These are phyloP conservation scores for Plicaturopsis crispa DNA, from an alignment of 768 basidiomycete species.

Conservation along the genomic window DNA sequence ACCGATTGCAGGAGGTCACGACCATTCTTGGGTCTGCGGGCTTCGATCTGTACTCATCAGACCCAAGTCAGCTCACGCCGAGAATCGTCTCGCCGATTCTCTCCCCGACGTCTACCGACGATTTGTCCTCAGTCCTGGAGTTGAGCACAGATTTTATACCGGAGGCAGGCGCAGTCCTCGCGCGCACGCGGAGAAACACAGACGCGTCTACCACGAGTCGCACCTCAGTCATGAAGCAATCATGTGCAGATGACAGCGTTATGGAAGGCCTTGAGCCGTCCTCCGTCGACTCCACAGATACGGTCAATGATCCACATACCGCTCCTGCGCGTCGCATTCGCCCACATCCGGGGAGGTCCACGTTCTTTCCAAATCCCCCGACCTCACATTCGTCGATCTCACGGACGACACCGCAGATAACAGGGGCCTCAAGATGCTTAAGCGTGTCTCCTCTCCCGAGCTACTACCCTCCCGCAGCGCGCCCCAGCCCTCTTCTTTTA, in stretches of 20 bases:
- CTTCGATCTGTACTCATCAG: conserved; percentile 55
- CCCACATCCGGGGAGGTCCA: conserved; percentile 55
- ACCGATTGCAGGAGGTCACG: conserved; percentile 56
- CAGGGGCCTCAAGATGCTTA: conserved; percentile 74
- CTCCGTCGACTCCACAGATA: conserved; percentile 10
- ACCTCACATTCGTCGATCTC: conserved; percentile 71
- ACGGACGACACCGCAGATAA: conserved; percentile 59
- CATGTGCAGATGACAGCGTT: too few relatives aligned
- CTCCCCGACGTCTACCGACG: conserved; percentile 22
- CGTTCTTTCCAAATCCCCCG: conserved; percentile 58
- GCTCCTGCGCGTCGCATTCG: conserved; percentile 47
- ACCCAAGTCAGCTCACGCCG: conserved; percentile 26
- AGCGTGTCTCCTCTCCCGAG: conserved; percentile 71
- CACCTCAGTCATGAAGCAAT: background rate
- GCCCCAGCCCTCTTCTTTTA: too few relatives aligned
- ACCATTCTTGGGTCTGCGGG: conserved; percentile 50
- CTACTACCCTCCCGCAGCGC: too few relatives aligned
- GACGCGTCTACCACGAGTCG: conserved; percentile 14
- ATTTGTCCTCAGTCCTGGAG: conserved; percentile 18
- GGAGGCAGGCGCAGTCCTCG: conserved; percentile 37
- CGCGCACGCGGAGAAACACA: conserved; percentile 35
- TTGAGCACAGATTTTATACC: conserved; percentile 20
- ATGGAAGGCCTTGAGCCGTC: conserved; percentile 3
- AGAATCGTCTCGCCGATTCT: conserved; percentile 22
- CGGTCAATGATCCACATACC: too few relatives aligned